These are phyloP conservation scores for Debaryomyces maramus DNA, from an alignment of 805 yeast species.

Conservation along the genomic window DNA sequence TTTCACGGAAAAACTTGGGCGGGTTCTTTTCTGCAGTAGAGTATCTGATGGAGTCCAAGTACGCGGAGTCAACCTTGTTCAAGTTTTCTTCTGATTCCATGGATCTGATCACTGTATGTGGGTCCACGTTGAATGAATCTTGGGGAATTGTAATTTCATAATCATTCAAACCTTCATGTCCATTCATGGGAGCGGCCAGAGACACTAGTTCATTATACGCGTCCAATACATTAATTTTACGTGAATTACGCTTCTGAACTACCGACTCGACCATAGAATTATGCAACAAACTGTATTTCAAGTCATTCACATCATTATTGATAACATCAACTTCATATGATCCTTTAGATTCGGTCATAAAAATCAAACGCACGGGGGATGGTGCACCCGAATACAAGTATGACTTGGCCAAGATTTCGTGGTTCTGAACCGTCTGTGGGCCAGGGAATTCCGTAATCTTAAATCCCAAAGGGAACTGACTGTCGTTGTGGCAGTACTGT, in stretches of 20 bases:
- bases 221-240: slow-evolving; percentile 9
- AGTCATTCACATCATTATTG: slow-evolving; percentile 13
- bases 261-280: slow-evolving; percentile 21
- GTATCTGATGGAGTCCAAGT: slow-evolving; percentile 17
- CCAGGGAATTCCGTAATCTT: slow-evolving; percentile 19
- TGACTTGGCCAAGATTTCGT: slow-evolving; percentile 29
- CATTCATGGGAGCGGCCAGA: slow-evolving; percentile 8
- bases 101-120: slow-evolving; percentile 13
- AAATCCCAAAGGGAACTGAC: slow-evolving; percentile 21
- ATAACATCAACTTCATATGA: slow-evolving; percentile 23
- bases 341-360: slow-evolving; percentile 23
- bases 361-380: slow-evolving; percentile 30
- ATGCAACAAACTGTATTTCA: slow-evolving; percentile 19
- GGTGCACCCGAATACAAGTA: slow-evolving; percentile 26
- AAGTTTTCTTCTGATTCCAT: slow-evolving; percentile 10
- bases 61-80: slow-evolving; percentile 14
- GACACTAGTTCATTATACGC: slow-evolving; percentile 15
- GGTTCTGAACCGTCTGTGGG: slow-evolving; percentile 24
- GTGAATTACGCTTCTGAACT: background rate
- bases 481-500: slow-evolving; percentile 21
- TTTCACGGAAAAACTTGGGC: slow-evolving; percentile 31
- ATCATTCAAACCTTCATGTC: slow-evolving; percentile 3
- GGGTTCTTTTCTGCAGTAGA: slow-evolving; percentile 19
- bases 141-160: slow-evolving; percentile 16
- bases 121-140: slow-evolving; percentile 25